A percentile compares a stretch with the other conserved stretches of the same genome.
These are phyloP conservation scores for Penicillium argentinense DNA, from an alignment of 495 filamentous ascomycete species.

Conservation along the genomic window DNA sequence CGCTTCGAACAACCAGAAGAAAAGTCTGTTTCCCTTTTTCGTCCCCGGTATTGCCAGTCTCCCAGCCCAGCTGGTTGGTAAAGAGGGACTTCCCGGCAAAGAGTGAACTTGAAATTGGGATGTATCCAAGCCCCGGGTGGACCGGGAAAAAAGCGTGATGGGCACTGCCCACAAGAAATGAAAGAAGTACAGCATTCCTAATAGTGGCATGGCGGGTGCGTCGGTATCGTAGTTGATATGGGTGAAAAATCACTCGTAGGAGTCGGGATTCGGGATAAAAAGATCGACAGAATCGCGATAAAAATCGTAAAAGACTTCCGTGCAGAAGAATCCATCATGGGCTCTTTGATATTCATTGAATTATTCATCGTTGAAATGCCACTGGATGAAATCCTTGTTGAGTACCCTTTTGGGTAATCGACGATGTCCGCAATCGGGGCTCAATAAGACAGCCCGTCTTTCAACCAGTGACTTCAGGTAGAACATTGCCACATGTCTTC, in stretches of 20 bases:
- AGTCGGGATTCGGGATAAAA: too few species aligned
- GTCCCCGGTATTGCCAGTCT: constrained; percentile 34
- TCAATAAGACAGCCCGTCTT: constrained; percentile 17
- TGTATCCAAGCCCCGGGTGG: constrained; percentile 3
- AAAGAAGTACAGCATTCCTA: constrained; percentile 20
- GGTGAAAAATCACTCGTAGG: background rate
- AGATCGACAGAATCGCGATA: background rate
- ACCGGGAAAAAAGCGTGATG: constrained; percentile 2
- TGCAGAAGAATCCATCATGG: background rate
- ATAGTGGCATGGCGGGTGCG: constrained; percentile 18
- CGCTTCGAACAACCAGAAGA: constrained; percentile 44
- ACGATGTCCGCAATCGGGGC: constrained; percentile 15
- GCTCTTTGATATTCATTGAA: too few species aligned
- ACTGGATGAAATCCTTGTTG: constrained; percentile 14
- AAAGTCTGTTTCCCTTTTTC: constrained; percentile 33
- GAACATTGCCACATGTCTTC: too few species aligned
- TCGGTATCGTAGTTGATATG: background rate
- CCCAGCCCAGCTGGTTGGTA: constrained; percentile 44
- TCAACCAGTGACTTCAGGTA: too few species aligned
- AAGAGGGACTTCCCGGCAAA: constrained; percentile 27
- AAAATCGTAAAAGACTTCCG: background rate
- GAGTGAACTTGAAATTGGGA: constrained; percentile 30
- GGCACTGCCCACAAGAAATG: constrained; percentile 18
- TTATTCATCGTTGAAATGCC: too few species aligned
- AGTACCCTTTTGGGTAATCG: background rate